Conservation (phyloP, 495 filamentous ascomycete species). For the Aspergillus mulundensis region DNA sequence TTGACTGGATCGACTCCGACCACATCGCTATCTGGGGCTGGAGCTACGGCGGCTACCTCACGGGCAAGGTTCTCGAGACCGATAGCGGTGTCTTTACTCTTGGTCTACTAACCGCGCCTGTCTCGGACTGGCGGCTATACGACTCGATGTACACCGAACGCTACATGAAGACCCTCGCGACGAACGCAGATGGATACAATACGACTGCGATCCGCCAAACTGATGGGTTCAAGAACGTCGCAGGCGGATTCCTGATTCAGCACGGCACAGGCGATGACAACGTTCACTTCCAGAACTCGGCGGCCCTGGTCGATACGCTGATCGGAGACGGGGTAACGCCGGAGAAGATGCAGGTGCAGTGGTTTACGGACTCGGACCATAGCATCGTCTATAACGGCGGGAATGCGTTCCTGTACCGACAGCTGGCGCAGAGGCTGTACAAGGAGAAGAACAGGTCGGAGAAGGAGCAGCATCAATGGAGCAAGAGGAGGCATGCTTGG, state of each 20-base stretch:
- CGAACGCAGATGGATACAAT: constrained; percentile 16
- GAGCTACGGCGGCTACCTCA: constrained; percentile 21
- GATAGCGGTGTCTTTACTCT: constrained; percentile 15
- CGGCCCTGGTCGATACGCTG: constrained; percentile 17
- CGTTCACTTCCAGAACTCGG: constrained; percentile 22
- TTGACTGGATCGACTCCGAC: constrained; percentile 11
- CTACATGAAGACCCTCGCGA: constrained; percentile 20
- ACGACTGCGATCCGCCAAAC: constrained; percentile 13
- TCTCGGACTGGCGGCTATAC: constrained; percentile 21
- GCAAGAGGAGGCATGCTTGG: constrained; percentile 3
- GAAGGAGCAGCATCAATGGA: constrained; percentile 15
- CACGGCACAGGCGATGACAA: constrained; percentile 22
- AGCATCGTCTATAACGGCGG: constrained; percentile 16
- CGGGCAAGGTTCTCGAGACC: constrained; percentile 19
- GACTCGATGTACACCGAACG: constrained; percentile 23
- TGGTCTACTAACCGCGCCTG: constrained; percentile 17
- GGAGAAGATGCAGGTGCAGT: constrained; percentile 17
- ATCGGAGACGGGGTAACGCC: constrained; percentile 15
- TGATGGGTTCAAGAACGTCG: constrained; percentile 16
- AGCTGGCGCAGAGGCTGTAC: constrained; percentile 15
- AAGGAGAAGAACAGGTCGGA: constrained; percentile 12
- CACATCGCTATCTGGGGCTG: constrained; percentile 23
- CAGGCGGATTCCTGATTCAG: constrained; percentile 18
- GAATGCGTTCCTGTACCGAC: constrained; percentile 13
- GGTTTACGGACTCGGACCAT: constrained; percentile 23